Conservation (phyloP, 306 rosid species). For the Gynostemma pentaphyllum region DNA sequence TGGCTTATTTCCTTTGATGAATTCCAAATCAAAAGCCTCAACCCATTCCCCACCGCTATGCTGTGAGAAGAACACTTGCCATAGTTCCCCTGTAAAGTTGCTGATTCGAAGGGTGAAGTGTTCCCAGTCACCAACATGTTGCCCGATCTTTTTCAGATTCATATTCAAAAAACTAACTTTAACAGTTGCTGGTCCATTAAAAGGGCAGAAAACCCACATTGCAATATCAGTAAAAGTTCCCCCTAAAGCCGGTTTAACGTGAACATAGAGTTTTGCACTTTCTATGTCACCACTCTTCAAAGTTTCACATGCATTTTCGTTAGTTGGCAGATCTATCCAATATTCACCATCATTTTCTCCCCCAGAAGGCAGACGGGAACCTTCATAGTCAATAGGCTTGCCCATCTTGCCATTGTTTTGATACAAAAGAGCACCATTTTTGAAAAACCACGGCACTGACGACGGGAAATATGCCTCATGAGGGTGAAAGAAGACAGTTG, state of each 20-base stretch:
- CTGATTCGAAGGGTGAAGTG: constrained; percentile 85
- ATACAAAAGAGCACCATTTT: constrained; percentile 45
- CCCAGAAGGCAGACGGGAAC: constrained; percentile 54
- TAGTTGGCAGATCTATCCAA: constrained; percentile 67
- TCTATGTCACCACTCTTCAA: constrained; percentile 47
- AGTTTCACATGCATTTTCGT: constrained; percentile 24
- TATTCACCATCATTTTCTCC: constrained; percentile 44
- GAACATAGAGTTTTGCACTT: constrained; percentile 66
- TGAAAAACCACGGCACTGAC: constrained; percentile 53
- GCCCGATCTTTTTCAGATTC: constrained; percentile 61
- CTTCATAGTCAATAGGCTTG: constrained; percentile 34
- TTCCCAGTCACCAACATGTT: constrained; percentile 97
- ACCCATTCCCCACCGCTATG: constrained; percentile 93
- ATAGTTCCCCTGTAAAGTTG: constrained; percentile 81
- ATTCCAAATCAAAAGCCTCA: constrained; percentile 58
- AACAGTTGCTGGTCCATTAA: constrained; percentile 50
- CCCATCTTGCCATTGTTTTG: constrained; percentile 26
- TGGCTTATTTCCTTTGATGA: constrained; percentile 53
- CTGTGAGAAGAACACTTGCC: constrained; percentile 72
- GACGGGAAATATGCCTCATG: constrained; percentile 45
- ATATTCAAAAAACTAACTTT: constrained; percentile 49
- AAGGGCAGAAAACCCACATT: constrained; percentile 79
- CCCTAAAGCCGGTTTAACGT: constrained; percentile 63
- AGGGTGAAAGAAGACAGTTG: constrained; percentile 61
- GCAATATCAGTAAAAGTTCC: constrained; percentile 70